Conservation (phyloP, 768 basidiomycete genomes). For the Lyophyllum semitale region DNA sequence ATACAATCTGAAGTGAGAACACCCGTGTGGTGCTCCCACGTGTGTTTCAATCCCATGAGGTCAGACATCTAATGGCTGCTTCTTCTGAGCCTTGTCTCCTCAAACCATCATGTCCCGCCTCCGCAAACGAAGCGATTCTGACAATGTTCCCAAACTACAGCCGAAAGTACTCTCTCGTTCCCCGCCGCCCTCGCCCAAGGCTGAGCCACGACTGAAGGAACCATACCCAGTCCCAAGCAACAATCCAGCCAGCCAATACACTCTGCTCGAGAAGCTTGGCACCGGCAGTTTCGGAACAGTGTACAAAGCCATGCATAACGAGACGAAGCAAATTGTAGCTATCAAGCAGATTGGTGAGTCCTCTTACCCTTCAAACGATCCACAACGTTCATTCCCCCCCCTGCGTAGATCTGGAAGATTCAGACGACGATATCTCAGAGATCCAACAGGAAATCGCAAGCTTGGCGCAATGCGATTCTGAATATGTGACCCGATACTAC, state of each 20-base stretch:
- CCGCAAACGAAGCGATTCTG: conserved; percentile 40
- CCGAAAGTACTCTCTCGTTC: conserved; percentile 43
- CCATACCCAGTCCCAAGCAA: conserved; percentile 72
- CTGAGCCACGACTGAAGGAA: conserved; percentile 47
- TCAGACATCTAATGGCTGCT: conserved; percentile 21
- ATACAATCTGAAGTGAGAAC: not conserved
- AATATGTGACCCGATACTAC: conserved; percentile 95
- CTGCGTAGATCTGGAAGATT: conserved; percentile 86
- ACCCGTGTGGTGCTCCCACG: conserved; percentile 15
- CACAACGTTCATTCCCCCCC: conserved; percentile 4
- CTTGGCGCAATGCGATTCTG: conserved; percentile 93
- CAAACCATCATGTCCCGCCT: conserved; percentile 50
- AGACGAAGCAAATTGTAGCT: conserved; percentile 92
- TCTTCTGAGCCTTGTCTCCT: conserved; percentile 27
- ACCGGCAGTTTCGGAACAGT: conserved; percentile 97
- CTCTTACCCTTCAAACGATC: not conserved
- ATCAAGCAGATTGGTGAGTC: conserved; percentile 92
- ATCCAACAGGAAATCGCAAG: conserved; percentile 99
- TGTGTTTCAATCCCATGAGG: conserved; percentile 18
- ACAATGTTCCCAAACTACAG: conserved; percentile 38
- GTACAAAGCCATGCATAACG: conserved; percentile 96
- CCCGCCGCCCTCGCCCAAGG: conserved; percentile 51
- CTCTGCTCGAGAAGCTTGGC: conserved; percentile 92
- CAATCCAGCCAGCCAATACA: conserved; percentile 90
- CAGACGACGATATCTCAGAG: conserved; percentile 97